Conservation (phyloP, 2,329 filamentous ascomycete species). For the Cladophialophora chaetospira region DNA sequence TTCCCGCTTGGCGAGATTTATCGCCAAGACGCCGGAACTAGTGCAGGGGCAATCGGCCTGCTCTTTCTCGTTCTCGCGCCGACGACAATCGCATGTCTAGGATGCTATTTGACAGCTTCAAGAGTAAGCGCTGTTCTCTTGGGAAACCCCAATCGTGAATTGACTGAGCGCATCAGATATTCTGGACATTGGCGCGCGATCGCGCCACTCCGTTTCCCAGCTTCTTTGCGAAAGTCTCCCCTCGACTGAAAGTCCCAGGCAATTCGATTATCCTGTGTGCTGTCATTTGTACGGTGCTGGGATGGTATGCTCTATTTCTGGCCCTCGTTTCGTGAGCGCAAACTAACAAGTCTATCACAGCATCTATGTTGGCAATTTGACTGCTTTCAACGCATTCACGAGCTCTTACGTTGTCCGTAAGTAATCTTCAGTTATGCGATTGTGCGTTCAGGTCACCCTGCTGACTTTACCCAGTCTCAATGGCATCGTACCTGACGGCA, state of each 20-base stretch:
- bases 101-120: constrained; percentile 15
- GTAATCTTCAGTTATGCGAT: too few species aligned
- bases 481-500: constrained; percentile 55
- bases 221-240: constrained; percentile 52
- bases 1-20: constrained; percentile 70
- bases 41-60: constrained; percentile 54
- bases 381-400: constrained; percentile 58
- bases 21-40: constrained; percentile 56
- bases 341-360: constrained; percentile 47
- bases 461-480: constrained; percentile 41
- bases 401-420: constrained; percentile 60
- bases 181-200: constrained; percentile 64
- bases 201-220: constrained; percentile 56
- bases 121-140: neutral
- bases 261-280: constrained; percentile 58
- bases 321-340: neutral
- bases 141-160: constrained; percentile 41
- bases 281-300: constrained; percentile 54
- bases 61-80: constrained; percentile 58
- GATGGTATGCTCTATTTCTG: constrained; percentile 40
- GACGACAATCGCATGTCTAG: constrained; percentile 34
- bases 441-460: too few species aligned
- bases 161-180: constrained; percentile 48
- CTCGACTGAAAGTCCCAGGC: constrained; percentile 53
- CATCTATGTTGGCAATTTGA: constrained; percentile 44